These are phyloP conservation scores for Dioscorea dumetorum DNA, from an alignment of 106 monocot genomes.

Conservation along the genomic window DNA sequence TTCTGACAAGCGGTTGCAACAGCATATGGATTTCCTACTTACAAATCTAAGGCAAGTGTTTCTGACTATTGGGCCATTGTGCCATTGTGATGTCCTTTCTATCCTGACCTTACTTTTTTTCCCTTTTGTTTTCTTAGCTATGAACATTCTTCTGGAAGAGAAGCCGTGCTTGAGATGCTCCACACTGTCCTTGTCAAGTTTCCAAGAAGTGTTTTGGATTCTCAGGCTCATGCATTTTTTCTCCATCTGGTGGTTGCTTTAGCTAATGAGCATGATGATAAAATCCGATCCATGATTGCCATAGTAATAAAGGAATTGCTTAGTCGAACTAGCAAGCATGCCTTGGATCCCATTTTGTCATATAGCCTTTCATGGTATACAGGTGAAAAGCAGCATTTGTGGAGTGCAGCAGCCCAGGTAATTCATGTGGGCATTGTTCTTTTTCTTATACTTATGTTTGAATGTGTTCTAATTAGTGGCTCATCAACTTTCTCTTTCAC, in stretches of 20 bases:
- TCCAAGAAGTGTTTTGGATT: conserved; percentile 62
- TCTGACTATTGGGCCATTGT: not conserved
- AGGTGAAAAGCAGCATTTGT: conserved; percentile 60
- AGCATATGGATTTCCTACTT: conserved; percentile 85
- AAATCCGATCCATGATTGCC: conserved; percentile 59
- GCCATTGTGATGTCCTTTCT: not conserved
- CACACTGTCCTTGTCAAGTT: conserved; percentile 71
- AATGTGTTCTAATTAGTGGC: not conserved
- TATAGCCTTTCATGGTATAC: conserved; percentile 71
- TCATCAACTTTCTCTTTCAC: too few relatives aligned
- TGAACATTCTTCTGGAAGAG: conserved; percentile 92
- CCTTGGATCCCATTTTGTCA: conserved; percentile 42
- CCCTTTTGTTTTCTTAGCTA: conserved; percentile 41
- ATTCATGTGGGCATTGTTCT: not conserved
- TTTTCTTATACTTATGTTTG: not conserved
- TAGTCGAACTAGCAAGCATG: conserved; percentile 23
- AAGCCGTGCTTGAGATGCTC: conserved; percentile 94
- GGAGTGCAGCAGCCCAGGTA: conserved; percentile 89
- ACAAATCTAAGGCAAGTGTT: conserved; percentile 62
- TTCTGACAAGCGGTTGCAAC: conserved; percentile 66
- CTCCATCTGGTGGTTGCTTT: conserved; percentile 74
- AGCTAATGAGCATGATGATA: conserved; percentile 63
- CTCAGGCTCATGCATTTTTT: conserved; percentile 62
- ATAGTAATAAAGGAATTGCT: conserved; percentile 54
- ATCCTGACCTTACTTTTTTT: not conserved